Percentiles rank a stretch among this genome's conserved stretches.
phyloP scores from a whole-genome alignment of 2,329 filamentous ascomycete genomes.

The Fusarium albosuccineum region DNA sequence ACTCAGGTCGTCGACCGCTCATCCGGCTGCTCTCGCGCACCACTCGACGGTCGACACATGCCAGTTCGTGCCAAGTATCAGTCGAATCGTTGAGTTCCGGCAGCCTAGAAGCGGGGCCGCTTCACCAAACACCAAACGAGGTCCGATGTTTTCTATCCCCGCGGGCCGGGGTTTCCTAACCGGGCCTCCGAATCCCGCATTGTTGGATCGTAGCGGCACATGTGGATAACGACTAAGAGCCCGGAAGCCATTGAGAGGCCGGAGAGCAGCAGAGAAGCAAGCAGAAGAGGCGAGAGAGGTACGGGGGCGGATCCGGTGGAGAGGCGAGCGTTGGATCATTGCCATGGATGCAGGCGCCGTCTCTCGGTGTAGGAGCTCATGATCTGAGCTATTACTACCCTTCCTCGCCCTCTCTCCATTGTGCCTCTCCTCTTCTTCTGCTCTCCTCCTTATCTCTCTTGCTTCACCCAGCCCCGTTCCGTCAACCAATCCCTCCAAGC shows the following conservation, averaged over 20 bases:
- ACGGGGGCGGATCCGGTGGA: constrained; percentile 20
- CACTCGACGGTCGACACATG: constrained; percentile 39
- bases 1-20: constrained; percentile 30
- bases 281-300: neutral
- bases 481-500: neutral
- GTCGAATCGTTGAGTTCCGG: constrained; percentile 4
- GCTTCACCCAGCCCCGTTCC: neutral
- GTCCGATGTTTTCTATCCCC: neutral
- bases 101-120: constrained; percentile 8
- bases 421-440: neutral
- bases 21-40: constrained; percentile 24
- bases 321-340: constrained; percentile 4
- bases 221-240: constrained; percentile 7
- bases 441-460: neutral
- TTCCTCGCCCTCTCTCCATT: neutral
- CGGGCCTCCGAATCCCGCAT: neutral
- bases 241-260: neutral
- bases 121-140: constrained; percentile 4
- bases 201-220: constrained; percentile 3
- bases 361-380: constrained; percentile 18
- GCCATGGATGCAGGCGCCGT: constrained; percentile 2
- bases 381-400: constrained; percentile 12
- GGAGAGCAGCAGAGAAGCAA: neutral
- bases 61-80: constrained; percentile 24
- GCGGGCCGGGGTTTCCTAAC: constrained; percentile 7